These are phyloP conservation scores for Aspergillus sp. DNA, from an alignment of 2,329 filamentous ascomycete species.

Conservation along the genomic window DNA sequence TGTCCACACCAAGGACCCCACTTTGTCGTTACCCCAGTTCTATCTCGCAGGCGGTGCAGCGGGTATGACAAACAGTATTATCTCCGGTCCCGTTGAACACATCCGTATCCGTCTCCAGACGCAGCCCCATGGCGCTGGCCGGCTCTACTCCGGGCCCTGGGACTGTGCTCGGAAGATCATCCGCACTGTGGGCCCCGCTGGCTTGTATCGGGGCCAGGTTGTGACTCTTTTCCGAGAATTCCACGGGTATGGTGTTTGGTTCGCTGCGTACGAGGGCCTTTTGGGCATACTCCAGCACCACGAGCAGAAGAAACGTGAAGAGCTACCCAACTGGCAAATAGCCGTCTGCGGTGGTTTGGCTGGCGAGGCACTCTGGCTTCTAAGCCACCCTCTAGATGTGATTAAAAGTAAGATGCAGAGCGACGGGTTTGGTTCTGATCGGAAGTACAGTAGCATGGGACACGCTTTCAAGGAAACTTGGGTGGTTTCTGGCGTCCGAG, in stretches of 20 bases:
- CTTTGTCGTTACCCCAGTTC: constrained; percentile 77
- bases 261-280: constrained; percentile 61
- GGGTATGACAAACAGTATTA: constrained; percentile 78
- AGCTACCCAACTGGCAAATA: constrained; percentile 78
- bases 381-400: constrained; percentile 90
- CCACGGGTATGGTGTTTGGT: constrained; percentile 92
- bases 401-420: constrained; percentile 99
- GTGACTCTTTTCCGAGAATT: constrained; percentile 85
- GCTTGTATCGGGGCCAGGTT: constrained; percentile 80
- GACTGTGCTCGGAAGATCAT: constrained; percentile 81
- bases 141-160: constrained; percentile 75
- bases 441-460: constrained; percentile 74
- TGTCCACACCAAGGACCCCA: constrained; percentile 27
- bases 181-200: constrained; percentile 65
- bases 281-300: constrained; percentile 90
- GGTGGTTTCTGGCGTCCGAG: constrained; percentile 69
- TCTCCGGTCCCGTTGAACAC: constrained; percentile 90
- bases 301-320: constrained; percentile 71
- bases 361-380: constrained; percentile 86
- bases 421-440: constrained; percentile 73
- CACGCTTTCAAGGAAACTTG: constrained; percentile 82
- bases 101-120: constrained; percentile 91
- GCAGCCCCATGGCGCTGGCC: constrained; percentile 76
- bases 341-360: constrained; percentile 87
- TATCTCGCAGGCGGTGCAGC: constrained; percentile 86